phyloP scores from a whole-genome alignment of 345 rosid genomes.

The Raphanus sativus region DNA sequence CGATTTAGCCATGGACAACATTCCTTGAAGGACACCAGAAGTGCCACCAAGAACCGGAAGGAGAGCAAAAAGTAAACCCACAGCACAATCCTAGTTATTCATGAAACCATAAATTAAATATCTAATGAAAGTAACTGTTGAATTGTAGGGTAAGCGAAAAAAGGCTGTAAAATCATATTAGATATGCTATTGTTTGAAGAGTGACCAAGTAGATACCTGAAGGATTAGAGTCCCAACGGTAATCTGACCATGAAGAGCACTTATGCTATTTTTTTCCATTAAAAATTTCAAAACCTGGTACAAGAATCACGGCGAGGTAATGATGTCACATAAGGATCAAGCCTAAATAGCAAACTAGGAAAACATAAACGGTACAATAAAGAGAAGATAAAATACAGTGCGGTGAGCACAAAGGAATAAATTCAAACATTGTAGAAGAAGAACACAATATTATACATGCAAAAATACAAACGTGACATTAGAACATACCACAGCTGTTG shows the following conservation, averaged over 20 bases:
- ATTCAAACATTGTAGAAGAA: neutral
- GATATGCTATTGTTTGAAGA: neutral
- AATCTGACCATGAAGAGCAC: slow-evolving; percentile 83
- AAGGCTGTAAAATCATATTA: neutral
- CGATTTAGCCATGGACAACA: slow-evolving; percentile 83
- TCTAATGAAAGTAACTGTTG: slow-evolving; percentile 8
- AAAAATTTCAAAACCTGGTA: slow-evolving; percentile 81
- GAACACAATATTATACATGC: slow-evolving; percentile 6
- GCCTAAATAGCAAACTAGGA: slow-evolving; percentile 4
- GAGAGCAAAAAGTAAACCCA: slow-evolving; percentile 88
- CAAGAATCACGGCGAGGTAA: slow-evolving; percentile 15
- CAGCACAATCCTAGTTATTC: slow-evolving; percentile 74
- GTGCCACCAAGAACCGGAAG: slow-evolving; percentile 92
- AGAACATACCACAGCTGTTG: slow-evolving; percentile 84
- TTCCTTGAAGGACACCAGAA: slow-evolving; percentile 85
- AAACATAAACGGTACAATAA: slow-evolving; percentile 18
- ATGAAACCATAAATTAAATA: slow-evolving; percentile 11
- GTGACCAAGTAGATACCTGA: slow-evolving; percentile 54
- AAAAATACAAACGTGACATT: slow-evolving; percentile 9
- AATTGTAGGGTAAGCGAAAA: neutral
- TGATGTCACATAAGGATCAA: neutral
- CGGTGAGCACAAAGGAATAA: neutral
- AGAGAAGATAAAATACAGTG: neutral
- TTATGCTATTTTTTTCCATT: slow-evolving; percentile 81
- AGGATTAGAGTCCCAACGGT: slow-evolving; percentile 86